Base-by-base conservation (phyloP, 2,329 filamentous ascomycete species). In the Pseudopithomyces chartarum region DNA sequence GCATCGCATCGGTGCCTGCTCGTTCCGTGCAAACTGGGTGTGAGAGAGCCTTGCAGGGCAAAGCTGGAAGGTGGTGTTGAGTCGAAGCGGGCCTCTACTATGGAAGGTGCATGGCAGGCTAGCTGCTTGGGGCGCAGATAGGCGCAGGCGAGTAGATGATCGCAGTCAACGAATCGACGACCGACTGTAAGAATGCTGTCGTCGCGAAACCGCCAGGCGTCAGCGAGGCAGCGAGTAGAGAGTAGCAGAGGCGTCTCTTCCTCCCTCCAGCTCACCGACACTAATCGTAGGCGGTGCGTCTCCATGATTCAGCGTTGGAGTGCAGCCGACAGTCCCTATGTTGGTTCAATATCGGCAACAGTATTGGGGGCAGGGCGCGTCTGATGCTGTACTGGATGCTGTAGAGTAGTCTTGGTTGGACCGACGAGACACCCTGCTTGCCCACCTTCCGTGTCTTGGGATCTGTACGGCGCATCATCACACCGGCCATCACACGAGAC, bases 71-170 rank as follows among this genome's bases (percentile, higher is more conserved):
- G 53, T 57, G 58, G 57, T 58, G 58, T 62, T 42, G 49, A 56
- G 44, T 44, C 47, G 29, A 55, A 60, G 47, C 40, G 22, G 45
- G 52, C 51, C 38, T 57, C 5, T 29, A 8, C 26, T 39, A 58
- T 59, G 54, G 56, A 56, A 63, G 60, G 62, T 65, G 65, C 62
- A 66, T 66, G 49, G 61, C 32, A 39, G 52, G 34, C 53, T 60
- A 60, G 56, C 54, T 50, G 22, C 47, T 58, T 55, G 60, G 48
- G 54, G 58, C 53, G 62, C 55, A 56, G 59, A 63, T 54, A 54
- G 23, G 52, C 57, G 43, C 57, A 56, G 47, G 59, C 60, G 55
- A 58, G 48, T 49, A 57, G 53, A 54, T 23, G 20, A 36, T 32
- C 3, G 20, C 23, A 34, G 38, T 40, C 57, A 32, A 54, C 39